These are phyloP conservation scores for Omphalea diandra DNA, from an alignment of 441 rosid genomes.

Conservation along the genomic window DNA sequence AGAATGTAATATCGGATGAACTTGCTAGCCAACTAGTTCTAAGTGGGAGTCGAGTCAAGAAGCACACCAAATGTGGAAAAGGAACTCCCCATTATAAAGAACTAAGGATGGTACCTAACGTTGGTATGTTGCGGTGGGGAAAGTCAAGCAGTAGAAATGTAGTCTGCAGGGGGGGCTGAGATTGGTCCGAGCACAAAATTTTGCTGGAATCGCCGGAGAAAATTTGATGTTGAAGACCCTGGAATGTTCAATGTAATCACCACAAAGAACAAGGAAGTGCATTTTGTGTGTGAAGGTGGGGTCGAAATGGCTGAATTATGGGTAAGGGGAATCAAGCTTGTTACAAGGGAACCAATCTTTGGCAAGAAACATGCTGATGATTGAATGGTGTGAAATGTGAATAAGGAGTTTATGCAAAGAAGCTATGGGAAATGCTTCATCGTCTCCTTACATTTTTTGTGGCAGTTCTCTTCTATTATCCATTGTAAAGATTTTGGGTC, in stretches of 20 bases:
- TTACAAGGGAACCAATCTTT: slow-evolving; percentile 56
- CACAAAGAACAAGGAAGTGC: slow-evolving; percentile 64
- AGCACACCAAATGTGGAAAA: slow-evolving; percentile 85
- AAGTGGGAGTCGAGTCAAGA: slow-evolving; percentile 49
- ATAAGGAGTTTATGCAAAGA: neutral
- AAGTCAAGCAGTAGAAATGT: slow-evolving; percentile 64
- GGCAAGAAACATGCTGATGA: slow-evolving; percentile 22
- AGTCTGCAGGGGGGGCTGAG: slow-evolving; percentile 59
- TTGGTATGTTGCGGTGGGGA: slow-evolving; percentile 76
- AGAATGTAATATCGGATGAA: slow-evolving; percentile 57
- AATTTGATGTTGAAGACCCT: slow-evolving; percentile 41
- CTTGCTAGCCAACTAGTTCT: slow-evolving; percentile 60
- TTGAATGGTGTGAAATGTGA: neutral
- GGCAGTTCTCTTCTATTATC: neutral
- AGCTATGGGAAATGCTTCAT: neutral
- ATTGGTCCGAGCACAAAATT: slow-evolving; percentile 60
- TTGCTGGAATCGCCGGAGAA: slow-evolving; percentile 44
- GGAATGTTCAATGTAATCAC: slow-evolving; percentile 79
- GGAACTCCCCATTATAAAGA: slow-evolving; percentile 67
- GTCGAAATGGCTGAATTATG: slow-evolving; percentile 73
- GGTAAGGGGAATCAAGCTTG: slow-evolving; percentile 86
- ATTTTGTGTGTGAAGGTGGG: slow-evolving; percentile 80
- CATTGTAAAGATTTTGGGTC: neutral
- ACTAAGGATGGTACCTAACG: slow-evolving; percentile 47
- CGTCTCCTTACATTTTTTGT: neutral